Evolutionary conservation across 1,284 basidiomycete species (phyloP).

Genomic region (Psilocybe mexicana): DNA sequence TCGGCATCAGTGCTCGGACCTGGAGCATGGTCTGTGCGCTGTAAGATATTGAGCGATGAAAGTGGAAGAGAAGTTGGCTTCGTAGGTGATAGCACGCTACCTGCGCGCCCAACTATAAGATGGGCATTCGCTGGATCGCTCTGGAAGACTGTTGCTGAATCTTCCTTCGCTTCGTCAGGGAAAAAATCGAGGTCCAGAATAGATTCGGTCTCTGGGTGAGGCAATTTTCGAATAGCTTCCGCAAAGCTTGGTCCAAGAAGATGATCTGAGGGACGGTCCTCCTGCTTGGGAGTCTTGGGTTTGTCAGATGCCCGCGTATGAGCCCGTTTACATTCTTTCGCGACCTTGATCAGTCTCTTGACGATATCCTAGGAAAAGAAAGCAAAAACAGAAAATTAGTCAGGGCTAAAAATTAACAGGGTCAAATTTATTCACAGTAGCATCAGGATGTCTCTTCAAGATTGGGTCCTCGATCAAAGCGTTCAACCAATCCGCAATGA

Average conservation of each 20-base stretch:
- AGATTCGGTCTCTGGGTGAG: slow-evolving; percentile 54
- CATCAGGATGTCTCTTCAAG: slow-evolving; percentile 64
- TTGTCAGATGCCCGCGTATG: slow-evolving; percentile 48
- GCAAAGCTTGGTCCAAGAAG: slow-evolving; percentile 62
- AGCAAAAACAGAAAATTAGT: slow-evolving; percentile 2
- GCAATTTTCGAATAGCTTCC: slow-evolving; percentile 49
- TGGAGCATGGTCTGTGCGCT: slow-evolving; percentile 42
- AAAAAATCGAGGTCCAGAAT: slow-evolving; percentile 77
- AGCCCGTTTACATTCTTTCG: slow-evolving; percentile 72
- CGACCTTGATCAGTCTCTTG: slow-evolving; percentile 77
- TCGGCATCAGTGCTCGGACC: slow-evolving; percentile 31
- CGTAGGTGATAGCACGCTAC: slow-evolving; percentile 36
- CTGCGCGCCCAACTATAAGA: slow-evolving; percentile 37
- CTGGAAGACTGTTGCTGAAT: slow-evolving; percentile 28
- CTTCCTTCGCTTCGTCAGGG: slow-evolving; percentile 39
- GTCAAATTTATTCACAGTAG: slow-evolving; percentile 52
- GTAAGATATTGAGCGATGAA: slow-evolving; percentile 44
- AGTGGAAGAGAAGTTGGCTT: slow-evolving; percentile 49
- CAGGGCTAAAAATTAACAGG: not conserved
- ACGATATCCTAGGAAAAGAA: slow-evolving; percentile 56
- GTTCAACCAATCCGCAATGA: slow-evolving; percentile 80
- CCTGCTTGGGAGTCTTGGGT: slow-evolving; percentile 25
- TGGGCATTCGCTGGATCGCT: slow-evolving; percentile 43
- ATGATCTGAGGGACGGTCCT: slow-evolving; percentile 36
- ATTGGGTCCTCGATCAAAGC: slow-evolving; percentile 68